Percentiles rank a stretch among this genome's conserved stretches.
phyloP scores from a whole-genome alignment of 345 rosid species.

The Anacardium occidentale region DNA sequence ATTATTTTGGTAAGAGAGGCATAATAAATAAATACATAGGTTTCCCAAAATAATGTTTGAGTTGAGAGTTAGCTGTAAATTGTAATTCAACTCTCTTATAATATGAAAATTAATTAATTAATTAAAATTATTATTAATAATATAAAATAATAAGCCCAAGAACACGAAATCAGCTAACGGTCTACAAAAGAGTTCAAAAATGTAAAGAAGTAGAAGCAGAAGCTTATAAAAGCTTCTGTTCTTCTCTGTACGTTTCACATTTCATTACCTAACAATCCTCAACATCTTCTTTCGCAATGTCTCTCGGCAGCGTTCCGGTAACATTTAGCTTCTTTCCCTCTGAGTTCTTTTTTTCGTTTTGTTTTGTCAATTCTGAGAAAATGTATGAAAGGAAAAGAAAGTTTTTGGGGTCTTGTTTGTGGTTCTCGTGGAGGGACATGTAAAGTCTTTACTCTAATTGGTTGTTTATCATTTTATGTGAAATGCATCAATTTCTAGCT shows the following conservation, averaged over 20 bases:
- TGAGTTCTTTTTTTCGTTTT: neutral
- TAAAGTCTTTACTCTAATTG: neutral
- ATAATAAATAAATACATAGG: too few species aligned
- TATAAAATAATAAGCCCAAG: too few species aligned
- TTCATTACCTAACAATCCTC: slow-evolving; percentile 7
- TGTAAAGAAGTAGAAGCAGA: neutral
- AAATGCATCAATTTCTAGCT: too few species aligned
- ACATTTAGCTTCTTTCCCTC: neutral
- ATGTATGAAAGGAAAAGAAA: neutral
- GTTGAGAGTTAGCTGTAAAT: too few species aligned
- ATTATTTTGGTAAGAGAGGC: too few species aligned
- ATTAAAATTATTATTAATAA: too few species aligned
- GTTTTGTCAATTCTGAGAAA: neutral
- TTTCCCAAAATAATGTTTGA: too few species aligned
- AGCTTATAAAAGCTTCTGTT: neutral
- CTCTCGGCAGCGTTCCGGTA: slow-evolving; percentile 39
- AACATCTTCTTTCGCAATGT: slow-evolving; percentile 23
- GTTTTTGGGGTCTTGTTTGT: neutral
- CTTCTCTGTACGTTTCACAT: neutral
- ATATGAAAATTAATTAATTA: too few species aligned
- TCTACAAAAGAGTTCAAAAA: slow-evolving; percentile 2
- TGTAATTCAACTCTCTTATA: too few species aligned
- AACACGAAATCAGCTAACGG: slow-evolving; percentile 20
- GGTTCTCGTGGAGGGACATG: neutral
- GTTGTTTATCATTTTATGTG: too few species aligned